Evolutionary conservation across 225 moss, liverwort and hornwort species (phyloP), one percentile per base, ranked within the genome.

Genomic region (Bryoerythrophyllum caledonicum): DNA sequence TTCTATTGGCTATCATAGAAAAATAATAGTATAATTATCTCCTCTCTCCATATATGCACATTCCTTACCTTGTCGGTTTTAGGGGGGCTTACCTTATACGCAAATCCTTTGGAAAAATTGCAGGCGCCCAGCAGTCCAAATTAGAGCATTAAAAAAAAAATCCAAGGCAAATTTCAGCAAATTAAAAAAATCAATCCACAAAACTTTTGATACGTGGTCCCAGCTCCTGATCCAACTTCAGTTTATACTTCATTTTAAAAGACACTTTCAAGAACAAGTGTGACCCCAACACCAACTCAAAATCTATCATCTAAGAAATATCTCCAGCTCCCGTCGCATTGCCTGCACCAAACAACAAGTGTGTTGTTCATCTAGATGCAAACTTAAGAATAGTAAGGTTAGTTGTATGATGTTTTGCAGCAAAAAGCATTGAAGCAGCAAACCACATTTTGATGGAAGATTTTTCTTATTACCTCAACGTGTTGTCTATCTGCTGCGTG

Each of bases 291-390:
- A 21, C 56, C 48, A 44, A 8, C 10, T 0, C 16, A 48, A 10
- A 3, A 8, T 1, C 5, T 21, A 14, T 85, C 40, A 85, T 65
- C 82, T 82, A 35, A 95, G 90, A 76, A 93, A 95, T 40, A 86
- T 79, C 72, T 95, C 95, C 62, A 95, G n/a, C 49, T 95, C 95
- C 11, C 85, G 78, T 6, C 89, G 86, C 70, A 93, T 91, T n/a
- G 91, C 88, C 93, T 95, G 56, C 53, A 61, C 10, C 2, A 63
- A 14, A 37, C 21, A 5, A 6, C 19, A 72, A 9, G 8, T 59
- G 58, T 38, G 0, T 62, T 44, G 1, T 65, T 46, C 51, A 8
- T 30, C 14, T 0, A 27, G 0, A 5, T 32, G 32, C 32, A 32
- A 32, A 32, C 32, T 32, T 32, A 32, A 32, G 32, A 11, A 41